Percentiles rank a stretch among this genome's conserved stretches.
Evolutionary conservation across 441 rosid species (phyloP).

Genomic region (Pelargonium myrrhifolium): DNA sequence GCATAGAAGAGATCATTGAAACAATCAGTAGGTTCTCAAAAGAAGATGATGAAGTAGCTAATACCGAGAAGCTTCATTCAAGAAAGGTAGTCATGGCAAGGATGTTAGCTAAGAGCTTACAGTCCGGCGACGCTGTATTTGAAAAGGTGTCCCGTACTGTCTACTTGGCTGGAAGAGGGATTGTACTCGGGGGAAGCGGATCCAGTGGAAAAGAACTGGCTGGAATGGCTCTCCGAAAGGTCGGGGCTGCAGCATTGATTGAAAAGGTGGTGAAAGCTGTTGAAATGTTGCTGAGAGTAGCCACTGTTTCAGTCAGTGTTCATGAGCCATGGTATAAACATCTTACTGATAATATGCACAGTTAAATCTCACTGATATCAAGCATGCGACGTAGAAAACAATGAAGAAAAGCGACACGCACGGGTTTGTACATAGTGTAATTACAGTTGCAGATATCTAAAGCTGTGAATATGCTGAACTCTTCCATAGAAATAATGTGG

Average conservation of each 20-base stretch:
- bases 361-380: background rate
- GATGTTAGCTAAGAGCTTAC: conserved; percentile 69
- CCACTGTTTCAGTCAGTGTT: conserved; percentile 47
- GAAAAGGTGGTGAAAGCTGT: conserved; percentile 58
- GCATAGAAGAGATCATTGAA: conserved; percentile 56
- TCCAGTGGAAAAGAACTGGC: conserved; percentile 46
- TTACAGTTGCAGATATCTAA: background rate
- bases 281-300: conserved; percentile 54
- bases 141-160: conserved; percentile 65
- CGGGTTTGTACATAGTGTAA: background rate
- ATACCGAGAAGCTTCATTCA: conserved; percentile 28
- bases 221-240: conserved; percentile 51
- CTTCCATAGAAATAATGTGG: background rate
- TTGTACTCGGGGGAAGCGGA: conserved; percentile 61
- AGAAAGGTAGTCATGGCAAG: conserved; percentile 60
- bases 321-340: conserved; percentile 68
- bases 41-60: conserved; percentile 23
- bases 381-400: background rate
- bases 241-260: conserved; percentile 45
- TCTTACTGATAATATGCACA: conserved; percentile 24
- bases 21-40: conserved; percentile 32
- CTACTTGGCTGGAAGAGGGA: conserved; percentile 60
- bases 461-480: background rate
- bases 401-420: background rate
- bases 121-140: conserved; percentile 70